phyloP scores from a whole-genome alignment of 2,329 filamentous ascomycete species.

The Phaeosphaeriaceae sp. region DNA sequence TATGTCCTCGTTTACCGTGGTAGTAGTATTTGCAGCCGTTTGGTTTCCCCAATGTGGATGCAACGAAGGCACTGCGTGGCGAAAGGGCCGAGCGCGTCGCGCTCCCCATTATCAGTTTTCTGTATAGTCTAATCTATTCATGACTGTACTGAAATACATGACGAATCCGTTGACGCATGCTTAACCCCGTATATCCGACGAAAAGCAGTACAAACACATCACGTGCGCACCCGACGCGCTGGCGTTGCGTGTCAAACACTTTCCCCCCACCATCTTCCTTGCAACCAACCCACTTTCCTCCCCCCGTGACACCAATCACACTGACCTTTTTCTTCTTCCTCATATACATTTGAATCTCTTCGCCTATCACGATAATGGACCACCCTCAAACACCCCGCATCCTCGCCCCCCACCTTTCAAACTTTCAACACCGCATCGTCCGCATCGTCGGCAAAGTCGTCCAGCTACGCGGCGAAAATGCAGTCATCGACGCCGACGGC shows the following conservation, averaged over 20 bases:
- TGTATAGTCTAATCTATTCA: too few relatives aligned
- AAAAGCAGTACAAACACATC: not conserved
- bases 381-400: conserved; percentile 73
- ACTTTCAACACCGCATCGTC: conserved; percentile 73
- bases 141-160: not conserved
- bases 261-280: not conserved
- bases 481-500: conserved; percentile 79
- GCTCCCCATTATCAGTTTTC: too few relatives aligned
- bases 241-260: not conserved
- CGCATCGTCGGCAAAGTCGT: conserved; percentile 86
- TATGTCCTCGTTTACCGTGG: too few relatives aligned
- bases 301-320: not conserved
- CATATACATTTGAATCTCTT: too few relatives aligned
- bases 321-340: too few relatives aligned
- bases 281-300: not conserved
- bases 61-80: too few relatives aligned
- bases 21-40: too few relatives aligned
- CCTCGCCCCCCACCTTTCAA: conserved; percentile 77
- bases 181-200: too few relatives aligned
- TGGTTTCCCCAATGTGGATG: too few relatives aligned
- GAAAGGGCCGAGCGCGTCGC: too few relatives aligned
- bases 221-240: conserved; percentile 1
- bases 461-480: conserved; percentile 80
- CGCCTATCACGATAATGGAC: conserved; percentile 28
- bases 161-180: too few relatives aligned